Conservation (phyloP, 257 asterid species). For the Fraxinus americana region DNA sequence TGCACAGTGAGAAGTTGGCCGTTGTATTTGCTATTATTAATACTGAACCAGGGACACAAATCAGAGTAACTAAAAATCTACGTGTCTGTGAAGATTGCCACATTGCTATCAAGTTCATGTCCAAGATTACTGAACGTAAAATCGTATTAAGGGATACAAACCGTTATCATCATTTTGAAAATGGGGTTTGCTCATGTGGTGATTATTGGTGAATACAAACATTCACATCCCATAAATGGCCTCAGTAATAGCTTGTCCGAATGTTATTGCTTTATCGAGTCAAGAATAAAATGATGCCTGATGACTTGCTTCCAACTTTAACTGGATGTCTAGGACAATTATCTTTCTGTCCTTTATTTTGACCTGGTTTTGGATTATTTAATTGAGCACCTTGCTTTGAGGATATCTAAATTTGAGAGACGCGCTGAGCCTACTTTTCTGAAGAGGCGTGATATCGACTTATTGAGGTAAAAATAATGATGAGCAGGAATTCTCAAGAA, state of each 20-base stretch:
- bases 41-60: slow-evolving; percentile 50
- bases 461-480: neutral
- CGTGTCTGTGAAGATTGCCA: slow-evolving; percentile 95
- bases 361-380: neutral
- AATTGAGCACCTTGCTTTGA: neutral
- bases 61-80: slow-evolving; percentile 77
- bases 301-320: neutral
- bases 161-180: slow-evolving; percentile 77
- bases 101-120: slow-evolving; percentile 70
- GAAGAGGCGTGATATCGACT: neutral
- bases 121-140: slow-evolving; percentile 63
- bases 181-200: slow-evolving; percentile 82
- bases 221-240: neutral
- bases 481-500: too few relatives aligned
- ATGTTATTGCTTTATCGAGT: neutral
- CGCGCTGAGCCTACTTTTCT: neutral
- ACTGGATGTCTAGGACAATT: neutral
- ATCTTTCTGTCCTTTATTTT: neutral
- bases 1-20: slow-evolving; percentile 92
- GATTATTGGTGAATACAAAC: slow-evolving; percentile 76
- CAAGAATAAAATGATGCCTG: neutral
- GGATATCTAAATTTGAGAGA: neutral
- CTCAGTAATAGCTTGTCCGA: neutral
- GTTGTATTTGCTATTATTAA: slow-evolving; percentile 74
- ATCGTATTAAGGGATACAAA: slow-evolving; percentile 81